These are phyloP conservation scores for Trypanosoma avium DNA, from an alignment of 208 protist species.

Conservation along the genomic window DNA sequence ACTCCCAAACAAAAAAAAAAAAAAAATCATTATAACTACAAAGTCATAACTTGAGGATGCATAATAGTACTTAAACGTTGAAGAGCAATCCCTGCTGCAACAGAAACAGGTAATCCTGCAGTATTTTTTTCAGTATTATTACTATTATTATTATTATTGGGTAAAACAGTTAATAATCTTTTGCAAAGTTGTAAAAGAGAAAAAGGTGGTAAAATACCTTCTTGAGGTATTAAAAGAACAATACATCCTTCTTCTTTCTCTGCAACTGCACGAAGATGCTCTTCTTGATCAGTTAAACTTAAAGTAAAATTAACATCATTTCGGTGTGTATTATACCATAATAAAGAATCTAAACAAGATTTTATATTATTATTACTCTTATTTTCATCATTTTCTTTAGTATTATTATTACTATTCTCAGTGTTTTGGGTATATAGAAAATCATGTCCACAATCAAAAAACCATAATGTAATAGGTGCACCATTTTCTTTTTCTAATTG, in stretches of 20 bases:
- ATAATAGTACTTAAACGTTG: slow-evolving; percentile 73
- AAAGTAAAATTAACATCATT: slow-evolving; percentile 15
- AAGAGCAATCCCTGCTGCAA: slow-evolving; percentile 82
- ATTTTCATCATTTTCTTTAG: slow-evolving; percentile 7
- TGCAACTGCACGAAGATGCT: slow-evolving; percentile 24
- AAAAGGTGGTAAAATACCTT: slow-evolving; percentile 73
- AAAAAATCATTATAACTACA: slow-evolving; percentile 22
- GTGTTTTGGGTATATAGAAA: slow-evolving; percentile 41
- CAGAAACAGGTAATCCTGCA: slow-evolving; percentile 74
- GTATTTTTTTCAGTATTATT: too few relatives aligned
- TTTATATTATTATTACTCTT: neutral
- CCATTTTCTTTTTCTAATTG: slow-evolving; percentile 3
- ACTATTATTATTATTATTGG: slow-evolving; percentile 8
- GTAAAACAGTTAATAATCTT: slow-evolving; percentile 49
- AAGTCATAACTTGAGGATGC: slow-evolving; percentile 51
- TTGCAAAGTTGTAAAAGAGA: slow-evolving; percentile 61
- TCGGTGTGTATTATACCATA: slow-evolving; percentile 32
- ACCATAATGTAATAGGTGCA: slow-evolving; percentile 38
- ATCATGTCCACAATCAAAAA: slow-evolving; percentile 76
- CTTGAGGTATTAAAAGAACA: slow-evolving; percentile 77
- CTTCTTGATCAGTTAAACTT: slow-evolving; percentile 53
- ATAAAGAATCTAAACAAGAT: slow-evolving; percentile 24
- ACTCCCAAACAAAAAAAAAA: neutral
- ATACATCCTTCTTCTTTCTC: slow-evolving; percentile 22
- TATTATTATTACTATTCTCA: neutral